Evolutionary conservation across 345 rosid species (phyloP).

Genomic region (Eucalyptus melliodora): DNA sequence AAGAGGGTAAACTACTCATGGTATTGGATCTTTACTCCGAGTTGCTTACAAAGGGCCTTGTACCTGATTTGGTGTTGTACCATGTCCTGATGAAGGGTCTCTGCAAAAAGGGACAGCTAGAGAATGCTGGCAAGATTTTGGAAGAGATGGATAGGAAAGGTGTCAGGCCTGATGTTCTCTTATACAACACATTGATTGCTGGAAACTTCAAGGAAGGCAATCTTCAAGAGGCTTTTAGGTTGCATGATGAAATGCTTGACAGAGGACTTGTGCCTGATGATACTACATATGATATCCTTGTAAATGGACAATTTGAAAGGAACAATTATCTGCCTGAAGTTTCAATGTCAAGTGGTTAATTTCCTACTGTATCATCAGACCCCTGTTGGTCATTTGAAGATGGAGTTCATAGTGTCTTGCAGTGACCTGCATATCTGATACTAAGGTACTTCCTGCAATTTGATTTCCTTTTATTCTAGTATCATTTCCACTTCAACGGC

Average conservation of each 20-base stretch:
- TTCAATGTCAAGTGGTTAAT: background rate
- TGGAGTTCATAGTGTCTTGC: background rate
- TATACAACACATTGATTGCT: constrained; percentile 56
- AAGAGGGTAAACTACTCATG: constrained; percentile 34
- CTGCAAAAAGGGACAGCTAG: constrained; percentile 39
- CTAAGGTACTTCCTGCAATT: background rate
- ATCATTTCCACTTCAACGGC: background rate
- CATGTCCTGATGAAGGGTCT: constrained; percentile 51
- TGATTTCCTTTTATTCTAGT: background rate
- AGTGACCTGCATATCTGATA: background rate
- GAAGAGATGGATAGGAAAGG: constrained; percentile 50
- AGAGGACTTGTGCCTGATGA: constrained; percentile 61
- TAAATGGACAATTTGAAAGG: constrained; percentile 24
- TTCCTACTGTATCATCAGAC: background rate
- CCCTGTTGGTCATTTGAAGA: background rate
- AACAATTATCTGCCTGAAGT: constrained; percentile 2
- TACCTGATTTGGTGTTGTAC: constrained; percentile 35
- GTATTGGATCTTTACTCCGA: constrained; percentile 59
- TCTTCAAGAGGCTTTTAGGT: constrained; percentile 54
- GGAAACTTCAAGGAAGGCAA: constrained; percentile 63
- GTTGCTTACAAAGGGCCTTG: constrained; percentile 50
- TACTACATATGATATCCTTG: constrained; percentile 55
- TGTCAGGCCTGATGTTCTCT: constrained; percentile 40
- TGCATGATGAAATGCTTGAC: constrained; percentile 84
- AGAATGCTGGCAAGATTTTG: constrained; percentile 41